phyloP scores from a whole-genome alignment of 1,139 yeast species.

The Pichia sp. region DNA sequence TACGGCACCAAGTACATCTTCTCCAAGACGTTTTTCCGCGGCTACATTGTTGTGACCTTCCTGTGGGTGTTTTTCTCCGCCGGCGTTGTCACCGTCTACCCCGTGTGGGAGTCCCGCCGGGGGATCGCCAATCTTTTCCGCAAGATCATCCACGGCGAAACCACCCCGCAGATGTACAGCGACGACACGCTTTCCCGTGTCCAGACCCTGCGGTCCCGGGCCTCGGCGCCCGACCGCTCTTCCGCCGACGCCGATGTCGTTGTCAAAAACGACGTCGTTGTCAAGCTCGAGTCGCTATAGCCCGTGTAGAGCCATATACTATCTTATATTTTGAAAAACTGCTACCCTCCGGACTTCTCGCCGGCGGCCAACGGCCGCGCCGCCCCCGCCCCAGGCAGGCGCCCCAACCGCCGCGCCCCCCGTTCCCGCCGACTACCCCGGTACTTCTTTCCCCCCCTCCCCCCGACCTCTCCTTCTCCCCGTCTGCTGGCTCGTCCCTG shows the following conservation, averaged over 20 bases:
- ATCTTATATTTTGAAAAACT: too few relatives aligned
- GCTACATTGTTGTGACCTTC: constrained; percentile 38
- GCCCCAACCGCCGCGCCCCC: too few relatives aligned
- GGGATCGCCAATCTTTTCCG: constrained; percentile 21
- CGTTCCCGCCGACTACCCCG: too few relatives aligned
- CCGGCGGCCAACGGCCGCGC: too few relatives aligned
- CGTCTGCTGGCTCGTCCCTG: too few relatives aligned
- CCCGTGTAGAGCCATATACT: too few relatives aligned
- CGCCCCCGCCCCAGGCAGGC: too few relatives aligned
- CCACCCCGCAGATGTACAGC: constrained; percentile 12
- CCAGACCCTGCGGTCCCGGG: constrained; percentile 12
- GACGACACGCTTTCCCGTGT: constrained; percentile 14
- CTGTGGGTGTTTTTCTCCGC: constrained; percentile 38
- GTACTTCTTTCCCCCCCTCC: too few relatives aligned
- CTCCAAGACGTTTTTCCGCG: constrained; percentile 35
- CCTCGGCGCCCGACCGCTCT: not conserved
- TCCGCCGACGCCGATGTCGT: not conserved
- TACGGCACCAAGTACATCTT: constrained; percentile 35
- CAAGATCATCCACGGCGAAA: constrained; percentile 14
- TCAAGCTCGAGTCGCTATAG: not conserved
- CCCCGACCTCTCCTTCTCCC: too few relatives aligned
- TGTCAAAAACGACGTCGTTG: constrained; percentile 3
- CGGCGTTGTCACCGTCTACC: constrained; percentile 33
- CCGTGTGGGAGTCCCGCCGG: constrained; percentile 35
- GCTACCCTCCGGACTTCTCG: too few relatives aligned